Conservation (phyloP, 2,329 filamentous ascomycete genomes). For the Trichoderma asperellum region DNA sequence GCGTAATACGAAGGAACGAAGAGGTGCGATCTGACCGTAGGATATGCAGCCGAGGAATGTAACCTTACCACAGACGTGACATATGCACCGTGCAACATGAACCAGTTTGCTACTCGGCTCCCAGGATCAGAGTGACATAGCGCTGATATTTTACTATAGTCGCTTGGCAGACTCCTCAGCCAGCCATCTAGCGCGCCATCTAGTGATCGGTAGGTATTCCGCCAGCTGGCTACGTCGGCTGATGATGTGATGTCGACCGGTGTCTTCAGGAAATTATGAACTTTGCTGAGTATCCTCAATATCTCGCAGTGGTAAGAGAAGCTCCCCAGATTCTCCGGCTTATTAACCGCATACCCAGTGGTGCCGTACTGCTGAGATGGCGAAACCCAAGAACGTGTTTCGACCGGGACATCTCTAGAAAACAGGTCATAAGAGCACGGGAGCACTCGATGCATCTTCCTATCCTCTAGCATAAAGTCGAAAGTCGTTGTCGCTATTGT, state of each 20-base stretch:
- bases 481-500: constrained; percentile 48
- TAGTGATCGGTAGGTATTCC: constrained; percentile 46
- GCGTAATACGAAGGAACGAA: constrained; percentile 51
- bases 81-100: constrained; percentile 52
- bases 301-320: constrained; percentile 53
- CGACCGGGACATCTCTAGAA: constrained; percentile 49
- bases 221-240: constrained; percentile 46
- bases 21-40: constrained; percentile 45
- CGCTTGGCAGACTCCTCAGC: constrained; percentile 49
- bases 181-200: constrained; percentile 47
- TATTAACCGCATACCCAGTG: constrained; percentile 41
- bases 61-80: constrained; percentile 50
- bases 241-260: constrained; percentile 47
- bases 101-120: constrained; percentile 52
- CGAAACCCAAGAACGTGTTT: constrained; percentile 42
- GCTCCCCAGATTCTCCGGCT: constrained; percentile 49
- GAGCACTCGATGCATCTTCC: constrained; percentile 46
- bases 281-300: constrained; percentile 48
- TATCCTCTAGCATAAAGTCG: constrained; percentile 49
- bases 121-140: constrained; percentile 51
- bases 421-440: constrained; percentile 52
- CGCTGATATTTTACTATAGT: constrained; percentile 51
- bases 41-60: constrained; percentile 51
- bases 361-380: constrained; percentile 36
- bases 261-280: constrained; percentile 48